Conservation (phyloP, 2,329 filamentous ascomycete genomes). For the Malbranchea cinnamomea region DNA sequence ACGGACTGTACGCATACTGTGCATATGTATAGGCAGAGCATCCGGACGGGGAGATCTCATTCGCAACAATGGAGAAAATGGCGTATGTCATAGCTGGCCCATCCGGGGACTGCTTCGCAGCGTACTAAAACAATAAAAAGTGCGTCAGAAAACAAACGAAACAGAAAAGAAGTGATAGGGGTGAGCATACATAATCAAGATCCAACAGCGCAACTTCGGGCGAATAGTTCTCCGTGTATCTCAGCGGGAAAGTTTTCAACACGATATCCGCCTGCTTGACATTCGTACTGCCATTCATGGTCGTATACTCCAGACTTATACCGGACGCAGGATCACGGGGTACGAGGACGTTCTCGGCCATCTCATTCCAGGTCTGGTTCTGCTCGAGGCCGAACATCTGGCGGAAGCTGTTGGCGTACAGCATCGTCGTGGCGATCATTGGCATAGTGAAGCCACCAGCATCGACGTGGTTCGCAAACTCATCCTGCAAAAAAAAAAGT, state of each 20-base stretch:
- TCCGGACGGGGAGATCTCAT: constrained; percentile 48
- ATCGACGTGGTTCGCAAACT: constrained; percentile 52
- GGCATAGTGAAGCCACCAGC: constrained; percentile 57
- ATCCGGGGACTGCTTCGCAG: constrained; percentile 50
- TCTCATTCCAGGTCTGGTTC: constrained; percentile 45
- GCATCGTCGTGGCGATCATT: constrained; percentile 40
- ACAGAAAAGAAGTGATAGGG: not conserved
- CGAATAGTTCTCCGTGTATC: constrained; percentile 42
- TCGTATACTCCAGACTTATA: constrained; percentile 49
- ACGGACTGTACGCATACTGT: constrained; percentile 48
- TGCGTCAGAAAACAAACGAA: not conserved
- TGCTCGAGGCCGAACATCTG: constrained; percentile 36
- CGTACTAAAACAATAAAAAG: constrained; percentile 33
- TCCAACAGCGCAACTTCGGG: constrained; percentile 37
- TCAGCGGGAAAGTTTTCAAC: constrained; percentile 48
- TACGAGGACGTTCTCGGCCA: constrained; percentile 41
- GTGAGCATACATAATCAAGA: constrained; percentile 41
- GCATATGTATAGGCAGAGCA: constrained; percentile 56
- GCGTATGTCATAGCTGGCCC: constrained; percentile 62
- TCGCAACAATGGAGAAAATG: constrained; percentile 53
- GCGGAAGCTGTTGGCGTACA: constrained; percentile 43
- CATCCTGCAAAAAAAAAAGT: constrained; percentile 30
- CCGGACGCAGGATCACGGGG: constrained; percentile 38
- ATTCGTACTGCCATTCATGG: constrained; percentile 50
- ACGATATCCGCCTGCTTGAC: constrained; percentile 62